Evolutionary conservation across 148 eudicot species (phyloP).

Genomic region (Amaranthus palmeri): DNA sequence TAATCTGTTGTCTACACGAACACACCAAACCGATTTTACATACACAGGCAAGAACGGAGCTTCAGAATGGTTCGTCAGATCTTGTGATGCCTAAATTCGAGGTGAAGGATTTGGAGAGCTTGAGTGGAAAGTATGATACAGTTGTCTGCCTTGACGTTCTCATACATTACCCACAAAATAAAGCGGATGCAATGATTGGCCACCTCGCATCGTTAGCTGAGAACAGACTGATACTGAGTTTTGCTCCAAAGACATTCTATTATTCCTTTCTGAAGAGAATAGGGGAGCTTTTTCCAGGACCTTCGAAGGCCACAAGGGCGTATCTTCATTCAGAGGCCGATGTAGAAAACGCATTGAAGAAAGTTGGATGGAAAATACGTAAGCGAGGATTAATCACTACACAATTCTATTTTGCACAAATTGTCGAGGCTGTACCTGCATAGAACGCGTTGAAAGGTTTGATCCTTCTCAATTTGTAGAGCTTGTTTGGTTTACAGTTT

Average conservation of each 20-base stretch:
- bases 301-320: conserved; percentile 96
- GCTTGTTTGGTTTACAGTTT: conserved; percentile 7
- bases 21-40: background rate
- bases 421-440: conserved; percentile 83
- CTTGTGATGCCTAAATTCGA: conserved; percentile 79
- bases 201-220: conserved; percentile 94
- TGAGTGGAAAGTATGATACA: conserved; percentile 79
- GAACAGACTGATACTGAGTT: conserved; percentile 68
- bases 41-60: conserved; percentile 71
- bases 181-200: conserved; percentile 92
- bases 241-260: conserved; percentile 92
- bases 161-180: conserved; percentile 93
- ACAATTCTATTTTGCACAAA: conserved; percentile 77
- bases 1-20: background rate
- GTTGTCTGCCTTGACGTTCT: conserved; percentile 90
- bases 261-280: conserved; percentile 76
- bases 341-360: conserved; percentile 72
- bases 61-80: conserved; percentile 36
- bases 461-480: conserved; percentile 27
- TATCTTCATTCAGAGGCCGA: conserved; percentile 94
- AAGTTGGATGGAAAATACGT: conserved; percentile 87
- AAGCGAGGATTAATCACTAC: conserved; percentile 76
- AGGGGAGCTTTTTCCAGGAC: conserved; percentile 94
- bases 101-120: conserved; percentile 86
- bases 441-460: conserved; percentile 35